Evolutionary conservation across 345 rosid species (phyloP).

Genomic region (Ailanthus altissimus): DNA sequence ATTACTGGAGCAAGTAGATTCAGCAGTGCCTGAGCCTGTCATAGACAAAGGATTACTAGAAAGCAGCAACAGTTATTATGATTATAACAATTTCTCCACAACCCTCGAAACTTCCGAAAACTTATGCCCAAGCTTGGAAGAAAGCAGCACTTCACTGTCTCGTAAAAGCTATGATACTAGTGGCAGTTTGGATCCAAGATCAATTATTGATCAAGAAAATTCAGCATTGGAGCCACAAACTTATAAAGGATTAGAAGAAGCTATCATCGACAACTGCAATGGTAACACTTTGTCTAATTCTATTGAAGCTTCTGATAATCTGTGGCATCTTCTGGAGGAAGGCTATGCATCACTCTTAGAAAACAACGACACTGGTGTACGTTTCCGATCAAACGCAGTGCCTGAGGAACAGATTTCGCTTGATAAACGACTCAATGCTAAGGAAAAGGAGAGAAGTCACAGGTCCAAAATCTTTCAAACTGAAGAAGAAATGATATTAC

Average conservation of each 20-base stretch:
- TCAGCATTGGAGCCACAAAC: conserved; percentile 1
- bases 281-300: not conserved
- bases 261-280: not conserved
- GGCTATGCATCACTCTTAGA: not conserved
- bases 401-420: not conserved
- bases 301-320: not conserved
- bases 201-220: conserved; percentile 5
- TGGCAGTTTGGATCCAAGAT: not conserved
- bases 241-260: not conserved
- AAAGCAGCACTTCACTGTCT: not conserved
- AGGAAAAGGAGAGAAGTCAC: too few relatives aligned
- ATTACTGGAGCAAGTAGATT: not conserved
- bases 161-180: not conserved
- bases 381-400: not conserved
- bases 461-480: too few relatives aligned
- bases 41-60: not conserved
- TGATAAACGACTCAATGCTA: too few relatives aligned
- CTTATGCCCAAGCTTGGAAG: not conserved
- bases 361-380: not conserved
- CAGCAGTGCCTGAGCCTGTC: not conserved
- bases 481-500: too few relatives aligned
- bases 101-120: not conserved
- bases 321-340: not conserved
- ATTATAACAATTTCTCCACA: not conserved
- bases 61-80: not conserved